Evolutionary conservation across 1,284 basidiomycete species (phyloP).

Genomic region (Cryptococcus floricola): DNA sequence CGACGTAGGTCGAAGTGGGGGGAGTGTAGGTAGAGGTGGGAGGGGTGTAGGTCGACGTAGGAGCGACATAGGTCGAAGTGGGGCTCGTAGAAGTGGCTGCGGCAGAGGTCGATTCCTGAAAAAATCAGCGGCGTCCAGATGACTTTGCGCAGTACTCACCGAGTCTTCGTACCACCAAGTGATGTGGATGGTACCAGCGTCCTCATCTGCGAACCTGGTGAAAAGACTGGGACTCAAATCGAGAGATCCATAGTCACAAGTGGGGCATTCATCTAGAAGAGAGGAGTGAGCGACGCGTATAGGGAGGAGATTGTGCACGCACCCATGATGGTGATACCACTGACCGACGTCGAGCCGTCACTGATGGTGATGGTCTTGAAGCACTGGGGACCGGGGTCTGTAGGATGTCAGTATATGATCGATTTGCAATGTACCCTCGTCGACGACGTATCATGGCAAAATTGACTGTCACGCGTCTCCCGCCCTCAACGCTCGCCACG

Average conservation of each 20-base stretch:
- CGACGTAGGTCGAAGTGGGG: slow-evolving; percentile 15
- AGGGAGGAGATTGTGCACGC: slow-evolving; percentile 22
- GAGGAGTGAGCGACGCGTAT: too few species aligned
- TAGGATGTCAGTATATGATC: neutral
- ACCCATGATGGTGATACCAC: slow-evolving; percentile 52
- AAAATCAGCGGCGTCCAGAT: slow-evolving; percentile 5
- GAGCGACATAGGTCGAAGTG: slow-evolving; percentile 6
- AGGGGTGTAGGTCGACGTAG: slow-evolving; percentile 16
- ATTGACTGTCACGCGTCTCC: too few species aligned
- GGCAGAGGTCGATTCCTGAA: slow-evolving; percentile 18
- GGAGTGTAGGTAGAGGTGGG: slow-evolving; percentile 2
- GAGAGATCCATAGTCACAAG: slow-evolving; percentile 48
- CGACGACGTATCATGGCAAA: too few species aligned
- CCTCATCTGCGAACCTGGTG: slow-evolving; percentile 46
- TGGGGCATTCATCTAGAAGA: slow-evolving; percentile 28
- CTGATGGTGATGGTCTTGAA: slow-evolving; percentile 55
- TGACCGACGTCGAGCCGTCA: slow-evolving; percentile 52
- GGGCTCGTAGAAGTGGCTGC: slow-evolving; percentile 19
- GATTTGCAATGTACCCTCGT: too few species aligned
- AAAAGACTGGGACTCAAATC: slow-evolving; percentile 57
- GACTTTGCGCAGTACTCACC: slow-evolving; percentile 2
- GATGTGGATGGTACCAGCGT: slow-evolving; percentile 48
- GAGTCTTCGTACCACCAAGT: slow-evolving; percentile 49
- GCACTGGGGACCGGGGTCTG: slow-evolving; percentile 51
- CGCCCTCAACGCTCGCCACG: too few species aligned